These are phyloP conservation scores for Cyclocybe cylindracea DNA, from an alignment of 768 basidiomycete species.

Conservation along the genomic window DNA sequence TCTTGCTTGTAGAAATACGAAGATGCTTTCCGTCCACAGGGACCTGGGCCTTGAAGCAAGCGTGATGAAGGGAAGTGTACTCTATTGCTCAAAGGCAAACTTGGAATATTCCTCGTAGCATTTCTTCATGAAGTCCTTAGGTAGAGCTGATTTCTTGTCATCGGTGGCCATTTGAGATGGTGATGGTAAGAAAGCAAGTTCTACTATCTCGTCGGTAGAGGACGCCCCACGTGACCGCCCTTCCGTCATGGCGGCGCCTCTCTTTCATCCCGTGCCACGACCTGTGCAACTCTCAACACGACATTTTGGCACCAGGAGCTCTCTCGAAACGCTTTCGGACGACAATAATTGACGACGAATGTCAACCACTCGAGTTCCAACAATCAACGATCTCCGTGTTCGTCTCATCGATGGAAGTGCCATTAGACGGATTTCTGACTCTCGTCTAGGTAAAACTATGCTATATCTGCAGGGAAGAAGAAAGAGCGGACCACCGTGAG, in stretches of 20 bases:
- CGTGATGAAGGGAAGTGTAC: slow-evolving; percentile 6
- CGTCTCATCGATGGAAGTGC: slow-evolving; percentile 1
- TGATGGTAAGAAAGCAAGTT: no score
- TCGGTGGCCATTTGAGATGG: no score
- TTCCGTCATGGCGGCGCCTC: no score
- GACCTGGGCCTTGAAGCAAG: slow-evolving; percentile 1
- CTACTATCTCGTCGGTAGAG: no score
- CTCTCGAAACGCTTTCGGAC: no score
- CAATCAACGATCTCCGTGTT: slow-evolving; percentile 32
- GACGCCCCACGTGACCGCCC: no score
- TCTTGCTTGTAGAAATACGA: slow-evolving; percentile 2
- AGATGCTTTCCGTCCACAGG: not conserved
- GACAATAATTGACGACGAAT: no score
- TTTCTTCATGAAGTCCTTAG: not conserved
- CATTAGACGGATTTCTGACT: not conserved
- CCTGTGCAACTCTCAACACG: no score
- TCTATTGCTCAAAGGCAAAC: slow-evolving; percentile 11
- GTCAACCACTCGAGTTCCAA: slow-evolving; percentile 19
- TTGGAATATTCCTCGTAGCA: slow-evolving; percentile 7
- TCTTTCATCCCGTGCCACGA: no score
- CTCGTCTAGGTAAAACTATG: slow-evolving; percentile 64
- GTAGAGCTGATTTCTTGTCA: no score
- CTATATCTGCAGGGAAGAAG: slow-evolving; percentile 81
- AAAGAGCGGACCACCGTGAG: slow-evolving; percentile 48
- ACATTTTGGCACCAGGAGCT: no score